Evolutionary conservation across 768 basidiomycete species (phyloP).

Genomic region (Phlebiopsis gigantea): DNA sequence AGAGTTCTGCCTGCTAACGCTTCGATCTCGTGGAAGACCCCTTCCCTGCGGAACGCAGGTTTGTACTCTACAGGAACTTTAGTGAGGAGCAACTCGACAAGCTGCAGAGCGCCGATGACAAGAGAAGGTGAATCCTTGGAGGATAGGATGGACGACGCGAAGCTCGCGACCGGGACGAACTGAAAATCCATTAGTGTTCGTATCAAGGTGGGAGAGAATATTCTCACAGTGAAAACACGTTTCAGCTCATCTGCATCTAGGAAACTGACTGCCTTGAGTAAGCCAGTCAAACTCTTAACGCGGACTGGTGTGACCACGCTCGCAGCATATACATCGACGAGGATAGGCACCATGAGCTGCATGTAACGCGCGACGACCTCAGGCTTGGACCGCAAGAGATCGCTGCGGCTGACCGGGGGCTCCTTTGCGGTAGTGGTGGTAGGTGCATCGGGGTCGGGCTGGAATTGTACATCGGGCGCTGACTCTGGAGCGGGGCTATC

Average conservation of each 20-base stretch:
- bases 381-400: constrained; percentile 69
- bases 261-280: constrained; percentile 91
- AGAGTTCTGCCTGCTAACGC: constrained; percentile 61
- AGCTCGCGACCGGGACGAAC: constrained; percentile 94
- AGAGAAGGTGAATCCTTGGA: constrained; percentile 86
- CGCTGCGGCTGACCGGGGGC: constrained; percentile 51
- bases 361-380: constrained; percentile 82
- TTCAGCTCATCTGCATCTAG: constrained; percentile 72
- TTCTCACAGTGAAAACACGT: constrained; percentile 68
- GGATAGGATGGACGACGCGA: constrained; percentile 90
- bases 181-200: constrained; percentile 27
- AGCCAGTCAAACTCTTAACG: constrained; percentile 80
- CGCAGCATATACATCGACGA: constrained; percentile 99
- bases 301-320: constrained; percentile 86
- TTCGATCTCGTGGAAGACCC: constrained; percentile 94
- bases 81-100: constrained; percentile 83
- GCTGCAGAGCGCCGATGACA: constrained; percentile 84
- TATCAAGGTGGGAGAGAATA: neutral
- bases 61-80: constrained; percentile 84
- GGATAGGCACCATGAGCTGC: constrained; percentile 83
- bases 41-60: constrained; percentile 88
- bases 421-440: constrained; percentile 26
- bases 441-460: constrained; percentile 30
- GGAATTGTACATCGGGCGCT: constrained; percentile 20
- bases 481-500: constrained; percentile 14